Percentiles rank a stretch among this genome's conserved stretches.
These are phyloP conservation scores for Phlebopus sp. DNA, from an alignment of 1,284 basidiomycete genomes.

Conservation along the genomic window DNA sequence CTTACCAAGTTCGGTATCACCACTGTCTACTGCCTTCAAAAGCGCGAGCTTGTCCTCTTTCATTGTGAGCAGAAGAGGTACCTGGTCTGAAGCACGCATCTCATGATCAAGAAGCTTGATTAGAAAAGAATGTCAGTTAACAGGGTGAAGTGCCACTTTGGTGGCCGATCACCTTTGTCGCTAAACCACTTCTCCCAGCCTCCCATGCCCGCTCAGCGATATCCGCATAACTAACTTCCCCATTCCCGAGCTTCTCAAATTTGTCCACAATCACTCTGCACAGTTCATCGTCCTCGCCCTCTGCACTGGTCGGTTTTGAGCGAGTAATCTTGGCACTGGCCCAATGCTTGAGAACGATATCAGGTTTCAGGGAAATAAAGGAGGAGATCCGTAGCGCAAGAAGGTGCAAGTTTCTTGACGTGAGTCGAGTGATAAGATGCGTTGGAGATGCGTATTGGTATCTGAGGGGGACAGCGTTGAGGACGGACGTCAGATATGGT, in stretches of 20 bases:
- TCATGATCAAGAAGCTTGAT: constrained; percentile 89
- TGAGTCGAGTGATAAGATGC: constrained; percentile 80
- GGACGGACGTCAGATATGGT: background rate
- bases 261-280: constrained; percentile 86
- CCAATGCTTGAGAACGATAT: constrained; percentile 93
- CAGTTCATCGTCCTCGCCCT: constrained; percentile 71
- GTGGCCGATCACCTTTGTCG: constrained; percentile 68
- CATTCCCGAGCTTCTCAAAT: constrained; percentile 70
- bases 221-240: constrained; percentile 87
- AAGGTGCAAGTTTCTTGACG: constrained; percentile 86
- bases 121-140: background rate
- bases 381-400: constrained; percentile 90
- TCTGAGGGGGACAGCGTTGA: constrained; percentile 38
- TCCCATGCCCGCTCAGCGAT: constrained; percentile 95
- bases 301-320: constrained; percentile 56
- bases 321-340: constrained; percentile 87
- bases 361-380: constrained; percentile 80
- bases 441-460: constrained; percentile 76
- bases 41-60: constrained; percentile 90
- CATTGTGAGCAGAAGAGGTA: constrained; percentile 91
- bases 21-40: constrained; percentile 89
- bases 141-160: background rate
- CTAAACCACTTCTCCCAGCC: constrained; percentile 79
- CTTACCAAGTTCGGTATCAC: constrained; percentile 91
- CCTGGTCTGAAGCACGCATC: constrained; percentile 86